Evolutionary conservation across 2,329 filamentous ascomycete genomes (phyloP).

Genomic region (Tolypocladium guangdongense): DNA sequence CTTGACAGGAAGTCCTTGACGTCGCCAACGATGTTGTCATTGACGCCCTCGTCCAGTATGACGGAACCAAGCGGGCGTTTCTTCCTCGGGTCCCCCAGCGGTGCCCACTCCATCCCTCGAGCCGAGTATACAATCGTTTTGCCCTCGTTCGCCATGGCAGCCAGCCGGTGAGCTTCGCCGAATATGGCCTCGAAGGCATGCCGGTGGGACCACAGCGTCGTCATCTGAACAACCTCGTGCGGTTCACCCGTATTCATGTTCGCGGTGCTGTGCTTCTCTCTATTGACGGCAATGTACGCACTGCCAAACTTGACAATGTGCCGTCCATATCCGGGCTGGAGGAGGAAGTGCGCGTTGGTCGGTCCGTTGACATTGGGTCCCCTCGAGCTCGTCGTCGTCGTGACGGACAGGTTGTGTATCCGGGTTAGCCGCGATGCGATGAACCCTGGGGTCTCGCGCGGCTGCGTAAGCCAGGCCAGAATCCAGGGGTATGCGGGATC

Average conservation of each 20-base stretch:
- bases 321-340: constrained; percentile 83
- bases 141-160: constrained; percentile 71
- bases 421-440: constrained; percentile 46
- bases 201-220: constrained; percentile 80
- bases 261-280: constrained; percentile 75
- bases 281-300: constrained; percentile 77
- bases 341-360: constrained; percentile 67
- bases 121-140: constrained; percentile 89
- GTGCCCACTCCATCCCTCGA: constrained; percentile 73
- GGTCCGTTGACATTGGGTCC: constrained; percentile 51
- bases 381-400: constrained; percentile 48
- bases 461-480: constrained; percentile 84
- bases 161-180: constrained; percentile 71
- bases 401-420: constrained; percentile 48
- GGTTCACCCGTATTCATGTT: constrained; percentile 76
- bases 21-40: constrained; percentile 69
- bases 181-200: constrained; percentile 88
- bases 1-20: constrained; percentile 72
- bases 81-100: constrained; percentile 71
- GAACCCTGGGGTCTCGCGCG: constrained; percentile 54
- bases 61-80: constrained; percentile 86
- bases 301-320: constrained; percentile 81
- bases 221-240: constrained; percentile 88
- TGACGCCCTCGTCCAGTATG: constrained; percentile 71
- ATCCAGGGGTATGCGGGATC: constrained; percentile 93